These are phyloP conservation scores for Leccinellum luteum DNA, from an alignment of 768 basidiomycete species.

Conservation along the genomic window DNA sequence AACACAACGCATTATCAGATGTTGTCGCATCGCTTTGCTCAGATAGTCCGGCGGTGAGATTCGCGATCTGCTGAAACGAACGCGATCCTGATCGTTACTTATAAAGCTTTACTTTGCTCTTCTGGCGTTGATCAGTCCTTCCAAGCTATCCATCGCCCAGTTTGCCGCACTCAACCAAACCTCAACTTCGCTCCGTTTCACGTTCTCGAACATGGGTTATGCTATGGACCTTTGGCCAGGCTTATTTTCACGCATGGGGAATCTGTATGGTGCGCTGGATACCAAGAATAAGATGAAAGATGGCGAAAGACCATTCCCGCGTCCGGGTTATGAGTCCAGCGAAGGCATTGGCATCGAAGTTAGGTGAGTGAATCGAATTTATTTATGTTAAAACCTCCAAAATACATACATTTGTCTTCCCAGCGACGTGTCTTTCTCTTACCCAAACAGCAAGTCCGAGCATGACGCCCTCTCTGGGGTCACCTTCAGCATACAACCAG, in stretches of 20 bases:
- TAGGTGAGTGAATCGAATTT: conserved; percentile 7
- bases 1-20: not conserved
- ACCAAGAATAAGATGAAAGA: conserved; percentile 26
- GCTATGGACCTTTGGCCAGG: conserved; percentile 9
- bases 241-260: conserved; percentile 19
- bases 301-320: conserved; percentile 25
- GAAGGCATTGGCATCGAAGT: conserved; percentile 20
- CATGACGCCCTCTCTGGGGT: conserved; percentile 24
- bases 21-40: conserved; percentile 11
- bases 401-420: too few relatives aligned
- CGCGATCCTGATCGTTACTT: not conserved
- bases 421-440: conserved; percentile 53
- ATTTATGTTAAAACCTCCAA: not conserved
- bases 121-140: conserved; percentile 24
- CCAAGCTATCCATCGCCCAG: conserved; percentile 27
- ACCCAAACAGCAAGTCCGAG: conserved; percentile 40
- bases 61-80: not conserved
- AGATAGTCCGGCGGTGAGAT: conserved; percentile 18
- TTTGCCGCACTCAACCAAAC: conserved; percentile 31
- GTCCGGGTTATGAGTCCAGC: conserved; percentile 8
- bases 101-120: conserved; percentile 32
- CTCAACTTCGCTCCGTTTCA: conserved; percentile 19
- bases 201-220: conserved; percentile 17
- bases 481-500: conserved; percentile 30
- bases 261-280: conserved; percentile 21